phyloP scores from a whole-genome alignment of 2,329 filamentous ascomycete species.

The Aspergillus sp. region DNA sequence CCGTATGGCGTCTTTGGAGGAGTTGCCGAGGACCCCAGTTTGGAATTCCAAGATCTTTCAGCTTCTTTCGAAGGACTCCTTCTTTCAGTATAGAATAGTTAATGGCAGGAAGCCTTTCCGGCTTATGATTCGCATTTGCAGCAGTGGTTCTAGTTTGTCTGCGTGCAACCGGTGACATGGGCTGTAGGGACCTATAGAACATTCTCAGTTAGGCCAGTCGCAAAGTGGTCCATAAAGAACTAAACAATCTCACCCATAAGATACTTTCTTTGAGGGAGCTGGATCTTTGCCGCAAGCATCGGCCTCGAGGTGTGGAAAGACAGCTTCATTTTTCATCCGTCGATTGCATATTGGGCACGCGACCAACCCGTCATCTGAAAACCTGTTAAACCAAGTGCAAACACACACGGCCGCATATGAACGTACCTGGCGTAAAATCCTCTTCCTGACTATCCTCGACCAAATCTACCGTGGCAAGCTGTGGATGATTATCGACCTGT shows the following conservation, averaged over 20 bases:
- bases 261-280: conserved; percentile 10
- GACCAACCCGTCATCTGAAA: conserved; percentile 64
- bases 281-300: conserved; percentile 52
- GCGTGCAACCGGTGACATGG: conserved; percentile 9
- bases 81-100: conserved; percentile 89
- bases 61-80: conserved; percentile 66
- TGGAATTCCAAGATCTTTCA: conserved; percentile 72
- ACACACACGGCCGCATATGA: background rate
- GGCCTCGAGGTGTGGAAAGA: conserved; percentile 74
- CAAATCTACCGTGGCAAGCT: conserved; percentile 17
- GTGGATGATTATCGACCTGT: conserved; percentile 9
- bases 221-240: background rate
- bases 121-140: conserved; percentile 28
- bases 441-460: conserved; percentile 39
- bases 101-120: conserved; percentile 67
- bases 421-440: conserved; percentile 30
- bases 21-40: conserved; percentile 60
- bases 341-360: conserved; percentile 74
- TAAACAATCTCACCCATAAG: conserved; percentile 21
- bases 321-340: conserved; percentile 70
- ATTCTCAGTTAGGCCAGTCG: conserved; percentile 17
- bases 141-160: conserved; percentile 10
- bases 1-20: conserved; percentile 73
- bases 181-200: conserved; percentile 17
- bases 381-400: conserved; percentile 11